Conservation (phyloP, 2,329 filamentous ascomycete genomes). For the Ophiostoma angusticollis region DNA sequence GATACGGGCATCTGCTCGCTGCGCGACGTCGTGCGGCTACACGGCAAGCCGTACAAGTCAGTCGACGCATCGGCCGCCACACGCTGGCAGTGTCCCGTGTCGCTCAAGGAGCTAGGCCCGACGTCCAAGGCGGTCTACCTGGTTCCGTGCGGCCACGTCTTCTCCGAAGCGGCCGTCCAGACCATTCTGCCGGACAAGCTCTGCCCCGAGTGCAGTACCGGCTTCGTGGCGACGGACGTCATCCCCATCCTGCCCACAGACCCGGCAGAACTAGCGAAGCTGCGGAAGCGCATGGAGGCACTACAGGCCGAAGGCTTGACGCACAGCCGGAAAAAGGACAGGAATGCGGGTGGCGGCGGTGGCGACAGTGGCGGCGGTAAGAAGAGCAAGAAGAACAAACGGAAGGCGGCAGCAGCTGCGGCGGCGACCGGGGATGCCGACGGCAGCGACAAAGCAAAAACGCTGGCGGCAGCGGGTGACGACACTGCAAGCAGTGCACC, state of each 20-base stretch:
- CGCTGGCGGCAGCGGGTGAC: neutral
- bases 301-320: slow-evolving; percentile 61
- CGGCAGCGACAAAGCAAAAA: slow-evolving; percentile 18
- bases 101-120: slow-evolving; percentile 72
- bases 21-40: slow-evolving; percentile 77
- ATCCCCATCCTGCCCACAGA: slow-evolving; percentile 68
- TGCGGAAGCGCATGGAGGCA: slow-evolving; percentile 54
- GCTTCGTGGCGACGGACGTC: slow-evolving; percentile 61
- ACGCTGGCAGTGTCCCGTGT: slow-evolving; percentile 72
- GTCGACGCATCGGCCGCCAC: slow-evolving; percentile 12
- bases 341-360: slow-evolving; percentile 26
- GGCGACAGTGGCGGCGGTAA: slow-evolving; percentile 50
- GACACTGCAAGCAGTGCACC: slow-evolving; percentile 15
- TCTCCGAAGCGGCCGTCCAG: slow-evolving; percentile 73
- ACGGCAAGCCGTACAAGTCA: slow-evolving; percentile 43
- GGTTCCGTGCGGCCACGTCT: slow-evolving; percentile 90
- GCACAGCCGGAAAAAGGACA: slow-evolving; percentile 77
- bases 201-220: slow-evolving; percentile 61
- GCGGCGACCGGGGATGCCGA: too few species aligned
- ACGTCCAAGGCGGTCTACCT: slow-evolving; percentile 72
- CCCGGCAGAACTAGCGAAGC: slow-evolving; percentile 54
- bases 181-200: slow-evolving; percentile 51
- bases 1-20: slow-evolving; percentile 59
- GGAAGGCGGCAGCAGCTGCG: too few species aligned
- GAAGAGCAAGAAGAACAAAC: slow-evolving; percentile 49